Percentiles rank a stretch among this genome's conserved stretches.
These are phyloP conservation scores for Ogataea ramenticola DNA, from an alignment of 805 yeast genomes.

Conservation along the genomic window DNA sequence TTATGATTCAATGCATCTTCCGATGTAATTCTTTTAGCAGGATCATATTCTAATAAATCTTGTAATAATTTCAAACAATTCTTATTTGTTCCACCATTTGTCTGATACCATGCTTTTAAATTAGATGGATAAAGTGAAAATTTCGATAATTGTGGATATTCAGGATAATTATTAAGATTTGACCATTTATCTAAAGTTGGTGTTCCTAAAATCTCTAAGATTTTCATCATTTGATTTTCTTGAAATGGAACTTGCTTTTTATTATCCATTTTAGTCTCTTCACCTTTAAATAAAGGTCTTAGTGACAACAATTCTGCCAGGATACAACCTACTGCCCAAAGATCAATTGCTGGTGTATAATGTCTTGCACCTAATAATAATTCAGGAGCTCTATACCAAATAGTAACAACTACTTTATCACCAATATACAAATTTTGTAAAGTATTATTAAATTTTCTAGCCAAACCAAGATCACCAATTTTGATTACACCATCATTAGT, in stretches of 20 bases:
- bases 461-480: conserved; percentile 91
- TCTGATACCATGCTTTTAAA: conserved; percentile 77
- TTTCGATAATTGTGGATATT: conserved; percentile 56
- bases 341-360: conserved; percentile 85
- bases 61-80: conserved; percentile 60
- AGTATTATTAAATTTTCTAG: conserved; percentile 81
- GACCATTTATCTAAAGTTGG: conserved; percentile 82
- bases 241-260: conserved; percentile 93
- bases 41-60: conserved; percentile 74
- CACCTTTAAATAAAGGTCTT: conserved; percentile 94
- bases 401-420: conserved; percentile 93
- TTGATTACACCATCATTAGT: conserved; percentile 84
- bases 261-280: conserved; percentile 92
- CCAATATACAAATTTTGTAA: conserved; percentile 83
- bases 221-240: conserved; percentile 83
- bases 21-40: conserved; percentile 73
- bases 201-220: conserved; percentile 87
- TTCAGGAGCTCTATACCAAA: conserved; percentile 96
- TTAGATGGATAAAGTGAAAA: conserved; percentile 60
- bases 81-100: conserved; percentile 69
- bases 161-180: conserved; percentile 72
- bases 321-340: conserved; percentile 96
- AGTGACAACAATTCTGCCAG: conserved; percentile 84
- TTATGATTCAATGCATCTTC: conserved; percentile 66
- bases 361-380: conserved; percentile 84